phyloP scores from a whole-genome alignment of 768 basidiomycete species.

The Lactifluus volemus region DNA sequence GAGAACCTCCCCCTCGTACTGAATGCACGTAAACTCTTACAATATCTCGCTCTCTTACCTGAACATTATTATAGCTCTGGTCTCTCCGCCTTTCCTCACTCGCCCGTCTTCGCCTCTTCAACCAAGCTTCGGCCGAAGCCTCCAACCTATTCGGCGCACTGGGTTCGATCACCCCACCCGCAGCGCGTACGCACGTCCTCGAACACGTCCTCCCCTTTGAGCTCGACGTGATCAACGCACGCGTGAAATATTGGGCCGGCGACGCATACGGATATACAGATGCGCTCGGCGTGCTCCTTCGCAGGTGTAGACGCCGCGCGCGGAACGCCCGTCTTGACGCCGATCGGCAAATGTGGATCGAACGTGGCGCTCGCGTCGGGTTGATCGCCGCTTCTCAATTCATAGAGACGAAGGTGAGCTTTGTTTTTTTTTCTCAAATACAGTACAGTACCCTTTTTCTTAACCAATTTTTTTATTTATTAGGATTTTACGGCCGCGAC shows the following conservation, averaged over 20 bases:
- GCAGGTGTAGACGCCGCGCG: conserved; percentile 43
- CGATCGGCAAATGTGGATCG: conserved; percentile 60
- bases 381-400: conserved; percentile 76
- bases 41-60: no score
- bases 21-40: conserved; percentile 42
- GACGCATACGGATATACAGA: conserved; percentile 78
- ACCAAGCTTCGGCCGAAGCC: conserved; percentile 80
- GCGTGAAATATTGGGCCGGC: conserved; percentile 73
- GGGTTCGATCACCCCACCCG: conserved; percentile 43
- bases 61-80: conserved; percentile 50
- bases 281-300: conserved; percentile 53
- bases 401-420: conserved; percentile 75
- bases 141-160: conserved; percentile 71
- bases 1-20: conserved; percentile 57
- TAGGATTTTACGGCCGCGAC: conserved; percentile 62
- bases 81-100: conserved; percentile 73
- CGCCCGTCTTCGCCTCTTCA: conserved; percentile 74
- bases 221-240: conserved; percentile 58
- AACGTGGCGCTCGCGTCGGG: conserved; percentile 65
- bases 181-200: conserved; percentile 51
- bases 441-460: no score
- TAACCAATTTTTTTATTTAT: no score
- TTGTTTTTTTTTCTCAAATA: no score
- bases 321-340: conserved; percentile 29
- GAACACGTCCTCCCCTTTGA: conserved; percentile 49